Percentiles rank a stretch among this genome's conserved stretches.
Evolutionary conservation across 1,284 basidiomycete genomes (phyloP).

Genomic region (Cryptococcus maquisensis): DNA sequence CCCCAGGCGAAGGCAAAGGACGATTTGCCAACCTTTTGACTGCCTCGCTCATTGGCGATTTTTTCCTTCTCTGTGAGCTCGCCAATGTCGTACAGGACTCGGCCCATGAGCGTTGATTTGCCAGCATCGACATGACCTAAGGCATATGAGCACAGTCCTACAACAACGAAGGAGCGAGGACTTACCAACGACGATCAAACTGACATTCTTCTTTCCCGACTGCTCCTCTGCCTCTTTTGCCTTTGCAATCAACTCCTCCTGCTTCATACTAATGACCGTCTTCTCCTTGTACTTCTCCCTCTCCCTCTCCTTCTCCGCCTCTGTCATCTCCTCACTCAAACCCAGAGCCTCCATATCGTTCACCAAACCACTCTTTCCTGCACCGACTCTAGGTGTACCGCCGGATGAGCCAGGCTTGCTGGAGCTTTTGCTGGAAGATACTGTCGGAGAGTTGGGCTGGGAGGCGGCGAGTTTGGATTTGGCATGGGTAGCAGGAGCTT

Average conservation of each 20-base stretch:
- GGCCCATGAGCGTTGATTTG: slow-evolving; percentile 96
- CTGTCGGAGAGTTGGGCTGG: slow-evolving; percentile 19
- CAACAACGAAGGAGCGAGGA: slow-evolving; percentile 8
- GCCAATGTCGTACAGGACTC: slow-evolving; percentile 87
- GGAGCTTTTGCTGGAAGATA: slow-evolving; percentile 18
- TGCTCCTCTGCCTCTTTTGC: slow-evolving; percentile 60
- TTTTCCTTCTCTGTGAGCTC: slow-evolving; percentile 79
- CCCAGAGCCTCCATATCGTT: slow-evolving; percentile 70
- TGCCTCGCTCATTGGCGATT: slow-evolving; percentile 82
- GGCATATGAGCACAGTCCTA: background rate
- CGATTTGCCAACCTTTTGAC: slow-evolving; percentile 82
- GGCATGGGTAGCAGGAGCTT: slow-evolving; percentile 6
- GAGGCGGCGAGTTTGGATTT: slow-evolving; percentile 16
- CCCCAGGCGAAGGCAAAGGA: slow-evolving; percentile 99
- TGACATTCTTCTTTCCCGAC: slow-evolving; percentile 66
- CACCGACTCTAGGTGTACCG: slow-evolving; percentile 17
- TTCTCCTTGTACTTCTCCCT: slow-evolving; percentile 53
- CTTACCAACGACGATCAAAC: slow-evolving; percentile 88
- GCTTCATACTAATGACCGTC: slow-evolving; percentile 66
- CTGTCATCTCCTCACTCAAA: slow-evolving; percentile 53
- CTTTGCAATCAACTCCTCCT: slow-evolving; percentile 81
- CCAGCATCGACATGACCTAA: slow-evolving; percentile 96
- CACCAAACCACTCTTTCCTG: slow-evolving; percentile 52
- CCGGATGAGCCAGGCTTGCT: slow-evolving; percentile 21
- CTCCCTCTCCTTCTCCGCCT: slow-evolving; percentile 49